Base-by-base conservation (phyloP, 768 basidiomycete genomes). In the Pisolithus orientalis region DNA sequence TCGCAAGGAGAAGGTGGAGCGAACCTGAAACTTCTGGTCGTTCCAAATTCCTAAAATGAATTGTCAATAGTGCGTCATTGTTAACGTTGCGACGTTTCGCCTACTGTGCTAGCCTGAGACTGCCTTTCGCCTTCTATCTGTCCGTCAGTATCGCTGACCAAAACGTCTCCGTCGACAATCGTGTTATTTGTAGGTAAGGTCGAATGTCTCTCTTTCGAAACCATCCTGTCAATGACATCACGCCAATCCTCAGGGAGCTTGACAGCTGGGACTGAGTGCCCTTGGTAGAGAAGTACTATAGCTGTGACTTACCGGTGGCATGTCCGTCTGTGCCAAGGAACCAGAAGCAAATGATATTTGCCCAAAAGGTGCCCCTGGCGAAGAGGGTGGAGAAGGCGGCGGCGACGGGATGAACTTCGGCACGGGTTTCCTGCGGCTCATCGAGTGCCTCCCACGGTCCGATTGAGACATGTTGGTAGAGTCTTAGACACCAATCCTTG, bases 341-440 rank as follows among this genome's bases (percentile, higher is more conserved):
- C 56, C 44, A 2, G 58, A 59, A 6, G 64, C 58, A 32, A 66
- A 58, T 5, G 67, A 68, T 9, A 68, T 63, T 47, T 65, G 66
- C 50, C 63, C 65, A 27, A 70, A 65, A 21, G 68, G 67, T 27
- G 65, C 62, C 5, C 65, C 65, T 43, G 67, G 67, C 14, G 67
- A 70, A 37, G 69, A 67, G 3, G 65, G 70, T 17, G 65, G 62
- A 8, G 65, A 65, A 34, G 76, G 67, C 45, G 82, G 79, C 5
- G 84, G 80, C 11, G 85, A 84, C 32, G 85, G 85, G 42, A 84
- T 73, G 66, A 80, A 86, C 49, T 69, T 67, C 3, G 86, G 86
- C 39, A 79, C 84, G 31, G 86, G 86, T 64, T 88, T 88, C 49
- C 85, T 75, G 65, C 84, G 82, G 65, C 80, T 84, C 78, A 79